Evolutionary conservation across 805 yeast genomes (phyloP), one percentile per base, ranked within the genome.

Genomic region (Wickerhamomyces subpelliculosus): DNA sequence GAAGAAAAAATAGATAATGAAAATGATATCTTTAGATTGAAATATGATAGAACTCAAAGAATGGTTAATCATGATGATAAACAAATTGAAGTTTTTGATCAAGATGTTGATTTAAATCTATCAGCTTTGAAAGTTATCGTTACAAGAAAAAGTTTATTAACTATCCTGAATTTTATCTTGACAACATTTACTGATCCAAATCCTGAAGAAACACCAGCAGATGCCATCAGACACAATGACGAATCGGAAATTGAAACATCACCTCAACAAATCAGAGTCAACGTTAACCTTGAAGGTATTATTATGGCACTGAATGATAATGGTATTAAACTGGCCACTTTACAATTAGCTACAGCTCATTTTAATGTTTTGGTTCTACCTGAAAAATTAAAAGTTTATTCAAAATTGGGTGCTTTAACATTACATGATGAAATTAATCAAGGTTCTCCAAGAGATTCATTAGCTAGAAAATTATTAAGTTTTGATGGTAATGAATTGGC

Each of bases 121-220:
- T 87, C 96, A 0, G 86, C 94, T 12, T 73, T 93, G 38, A 76
- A 76, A 44, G 70, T 84, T 27, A 81, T 84, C 3, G 60, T 89
- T 7, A 78, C 94, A 0, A 76, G 97, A 34, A 83, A 77, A 52
- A 83, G 95, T 1, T 61, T 84, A 13, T 66, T 93, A 43, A 82
- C 94, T 1, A 63, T 93, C 12, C 61, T 90, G 45, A 90, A 88
- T 56, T 93, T 81, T 56, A 68, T 84, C 2, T 64, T 89, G 51
- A 84, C 87, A 32, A 93, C 97, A 0, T 93, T 93, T 56, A 83
- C 96, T 0, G 81, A 81, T 58, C 95, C 95, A 0, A 72, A 76
- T 44, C 80, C 83, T 1, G 75, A 74, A 6, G 78, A 75, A 31
- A 64, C 78, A 1, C 84, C 86, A 1, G 81, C 88, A 0, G 89